phyloP scores from a whole-genome alignment of 345 rosid species.

The Fremontodendron californicum region DNA sequence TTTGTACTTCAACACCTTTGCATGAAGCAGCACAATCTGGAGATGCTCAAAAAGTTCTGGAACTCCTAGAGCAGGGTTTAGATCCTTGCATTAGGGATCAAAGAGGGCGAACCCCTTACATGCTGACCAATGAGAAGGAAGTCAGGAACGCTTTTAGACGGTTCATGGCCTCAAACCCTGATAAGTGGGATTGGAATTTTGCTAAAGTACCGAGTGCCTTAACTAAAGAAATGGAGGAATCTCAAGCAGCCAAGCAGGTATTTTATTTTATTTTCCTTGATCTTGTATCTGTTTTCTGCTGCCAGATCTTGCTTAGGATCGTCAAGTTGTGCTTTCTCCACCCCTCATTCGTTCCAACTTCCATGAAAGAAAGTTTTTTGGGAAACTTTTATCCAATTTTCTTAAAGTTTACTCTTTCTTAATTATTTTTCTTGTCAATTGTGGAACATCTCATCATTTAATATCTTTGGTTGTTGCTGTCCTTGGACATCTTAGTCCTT shows the following conservation, averaged over 20 bases:
- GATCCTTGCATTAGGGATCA: constrained; percentile 85
- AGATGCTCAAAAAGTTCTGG: constrained; percentile 51
- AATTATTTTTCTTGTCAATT: neutral
- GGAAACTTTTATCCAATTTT: neutral
- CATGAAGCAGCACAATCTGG: constrained; percentile 77
- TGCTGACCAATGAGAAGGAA: constrained; percentile 85
- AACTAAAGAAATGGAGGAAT: constrained; percentile 97
- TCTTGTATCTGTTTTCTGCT: neutral
- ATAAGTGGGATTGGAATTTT: constrained; percentile 92
- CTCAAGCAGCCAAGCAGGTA: constrained; percentile 93
- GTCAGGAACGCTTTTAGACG: constrained; percentile 80
- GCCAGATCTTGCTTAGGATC: neutral
- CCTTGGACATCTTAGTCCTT: neutral
- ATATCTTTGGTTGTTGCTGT: neutral
- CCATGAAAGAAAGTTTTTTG: neutral
- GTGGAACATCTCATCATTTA: neutral
- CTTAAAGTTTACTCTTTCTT: neutral
- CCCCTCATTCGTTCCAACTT: no score
- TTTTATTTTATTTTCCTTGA: neutral
- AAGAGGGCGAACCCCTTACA: constrained; percentile 76
- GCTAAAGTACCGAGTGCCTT: constrained; percentile 97
- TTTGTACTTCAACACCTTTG: constrained; percentile 58
- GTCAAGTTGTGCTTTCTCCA: neutral
- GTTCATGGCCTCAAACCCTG: constrained; percentile 78
- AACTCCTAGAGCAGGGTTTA: constrained; percentile 74